Evolutionary conservation across 2,329 filamentous ascomycete species (phyloP).

Genomic region (Fusarium acutatum): DNA sequence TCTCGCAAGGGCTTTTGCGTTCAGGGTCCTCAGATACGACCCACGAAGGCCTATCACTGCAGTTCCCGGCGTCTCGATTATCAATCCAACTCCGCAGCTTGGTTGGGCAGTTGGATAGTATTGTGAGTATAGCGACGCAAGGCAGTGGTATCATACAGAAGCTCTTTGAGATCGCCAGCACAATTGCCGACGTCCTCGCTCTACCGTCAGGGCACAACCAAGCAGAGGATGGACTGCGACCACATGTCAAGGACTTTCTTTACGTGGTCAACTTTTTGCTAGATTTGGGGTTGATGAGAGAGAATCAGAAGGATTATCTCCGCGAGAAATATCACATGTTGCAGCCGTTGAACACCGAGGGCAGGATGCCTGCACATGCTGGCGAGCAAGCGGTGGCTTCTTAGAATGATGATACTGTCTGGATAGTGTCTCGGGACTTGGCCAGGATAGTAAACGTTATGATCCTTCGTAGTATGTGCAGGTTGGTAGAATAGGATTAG

Average conservation of each 20-base stretch:
- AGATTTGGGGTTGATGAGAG: constrained; percentile 57
- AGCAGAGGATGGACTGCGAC: constrained; percentile 53
- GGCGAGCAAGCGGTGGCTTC: constrained; percentile 16
- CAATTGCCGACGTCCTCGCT: constrained; percentile 66
- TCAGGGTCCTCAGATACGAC: constrained; percentile 44
- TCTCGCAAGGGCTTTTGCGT: constrained; percentile 50
- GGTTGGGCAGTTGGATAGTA: constrained; percentile 47
- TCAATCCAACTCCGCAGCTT: constrained; percentile 51
- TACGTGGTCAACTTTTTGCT: constrained; percentile 61
- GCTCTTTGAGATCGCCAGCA: constrained; percentile 68
- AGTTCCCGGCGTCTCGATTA: constrained; percentile 51
- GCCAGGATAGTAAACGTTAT: neutral
- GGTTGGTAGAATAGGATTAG: neutral
- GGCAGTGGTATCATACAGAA: constrained; percentile 66
- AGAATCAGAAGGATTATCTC: constrained; percentile 54
- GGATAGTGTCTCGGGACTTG: neutral
- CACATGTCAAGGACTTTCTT: constrained; percentile 62
- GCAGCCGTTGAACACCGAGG: constrained; percentile 41
- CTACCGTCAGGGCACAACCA: constrained; percentile 53
- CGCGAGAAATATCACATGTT: constrained; percentile 50
- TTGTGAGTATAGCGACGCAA: constrained; percentile 60
- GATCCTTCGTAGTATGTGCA: neutral
- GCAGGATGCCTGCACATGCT: constrained; percentile 5
- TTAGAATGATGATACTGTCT: neutral
- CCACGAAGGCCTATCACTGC: constrained; percentile 51